Percentiles rank a stretch among this genome's conserved stretches.
phyloP scores from a whole-genome alignment of 257 asterid species.

The Salvia splendens region DNA sequence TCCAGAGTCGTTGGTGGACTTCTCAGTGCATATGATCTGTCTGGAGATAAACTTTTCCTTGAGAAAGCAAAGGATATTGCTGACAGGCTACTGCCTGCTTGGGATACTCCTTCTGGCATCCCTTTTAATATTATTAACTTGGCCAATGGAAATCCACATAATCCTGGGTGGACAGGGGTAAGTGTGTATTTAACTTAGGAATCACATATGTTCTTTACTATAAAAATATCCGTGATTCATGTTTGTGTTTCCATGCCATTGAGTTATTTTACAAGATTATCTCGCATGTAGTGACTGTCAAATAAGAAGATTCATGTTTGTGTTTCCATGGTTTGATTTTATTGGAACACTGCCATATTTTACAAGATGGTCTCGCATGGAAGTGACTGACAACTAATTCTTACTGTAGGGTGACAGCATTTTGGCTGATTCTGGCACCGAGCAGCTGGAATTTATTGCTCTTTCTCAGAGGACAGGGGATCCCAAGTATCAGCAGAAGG shows the following conservation, averaged over 20 bases:
- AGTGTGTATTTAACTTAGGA: constrained; percentile 30
- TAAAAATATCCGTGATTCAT: constrained; percentile 8
- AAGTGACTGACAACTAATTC: constrained; percentile 11
- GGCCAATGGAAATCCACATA: constrained; percentile 89
- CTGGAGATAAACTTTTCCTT: constrained; percentile 90
- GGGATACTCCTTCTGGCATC: constrained; percentile 94
- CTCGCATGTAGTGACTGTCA: constrained; percentile 1
- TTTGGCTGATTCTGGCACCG: constrained; percentile 97
- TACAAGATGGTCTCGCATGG: too few species aligned
- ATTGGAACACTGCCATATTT: too few species aligned
- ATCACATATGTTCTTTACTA: constrained; percentile 15
- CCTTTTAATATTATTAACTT: constrained; percentile 90
- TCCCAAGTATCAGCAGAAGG: constrained; percentile 89
- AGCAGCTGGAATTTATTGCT: constrained; percentile 98
- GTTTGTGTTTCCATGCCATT: constrained; percentile 14
- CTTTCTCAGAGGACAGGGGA: constrained; percentile 96
- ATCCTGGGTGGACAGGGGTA: constrained; percentile 99
- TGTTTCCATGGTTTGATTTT: background rate
- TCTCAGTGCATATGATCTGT: constrained; percentile 92
- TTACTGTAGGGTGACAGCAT: constrained; percentile 85
- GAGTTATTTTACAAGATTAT: constrained; percentile 4
- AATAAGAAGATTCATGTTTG: constrained; percentile 13
- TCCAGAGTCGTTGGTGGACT: constrained; percentile 99
- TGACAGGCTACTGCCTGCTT: constrained; percentile 93
- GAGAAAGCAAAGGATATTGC: constrained; percentile 97